A percentile compares a stretch with the other conserved stretches of the same genome.
These are phyloP conservation scores for Xerocomellus intermedius DNA, from an alignment of 768 basidiomycete species.

Conservation along the genomic window DNA sequence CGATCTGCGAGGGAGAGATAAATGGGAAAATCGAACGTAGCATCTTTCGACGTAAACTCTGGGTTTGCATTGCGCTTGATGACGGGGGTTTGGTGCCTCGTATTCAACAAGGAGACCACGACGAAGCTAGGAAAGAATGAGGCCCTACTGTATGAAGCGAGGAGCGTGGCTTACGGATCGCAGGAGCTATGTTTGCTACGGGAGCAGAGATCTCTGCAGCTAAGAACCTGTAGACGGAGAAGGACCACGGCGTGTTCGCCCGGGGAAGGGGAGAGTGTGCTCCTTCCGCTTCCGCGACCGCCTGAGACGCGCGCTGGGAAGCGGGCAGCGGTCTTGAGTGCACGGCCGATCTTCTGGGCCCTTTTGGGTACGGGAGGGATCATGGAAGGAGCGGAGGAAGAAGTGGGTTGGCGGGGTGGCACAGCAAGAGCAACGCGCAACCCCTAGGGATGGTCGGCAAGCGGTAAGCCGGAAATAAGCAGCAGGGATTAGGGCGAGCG, in stretches of 20 bases:
- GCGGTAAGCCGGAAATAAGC: neutral
- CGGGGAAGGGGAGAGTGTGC: conserved; percentile 41
- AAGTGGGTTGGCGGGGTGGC: neutral
- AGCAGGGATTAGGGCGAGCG: neutral
- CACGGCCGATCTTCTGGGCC: conserved; percentile 55
- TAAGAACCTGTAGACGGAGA: conserved; percentile 65
- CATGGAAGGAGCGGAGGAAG: conserved; percentile 10
- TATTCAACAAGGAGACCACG: conserved; percentile 58
- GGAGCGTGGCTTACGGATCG: conserved; percentile 63
- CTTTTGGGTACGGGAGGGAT: conserved; percentile 39
- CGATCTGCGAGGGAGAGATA: conserved; percentile 72
- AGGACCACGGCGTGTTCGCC: conserved; percentile 68
- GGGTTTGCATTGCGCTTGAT: conserved; percentile 73
- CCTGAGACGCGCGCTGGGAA: conserved; percentile 49
- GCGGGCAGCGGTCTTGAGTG: conserved; percentile 56
- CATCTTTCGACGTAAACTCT: conserved; percentile 58
- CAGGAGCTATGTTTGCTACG: conserved; percentile 69
- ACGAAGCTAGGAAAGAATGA: conserved; percentile 52
- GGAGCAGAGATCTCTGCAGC: conserved; percentile 57
- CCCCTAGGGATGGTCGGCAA: conserved; percentile 12
- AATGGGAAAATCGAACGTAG: conserved; percentile 89
- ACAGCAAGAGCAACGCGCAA: conserved; percentile 13
- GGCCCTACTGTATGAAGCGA: neutral
- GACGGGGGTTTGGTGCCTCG: conserved; percentile 70
- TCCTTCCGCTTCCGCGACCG: conserved; percentile 38